phyloP scores from a whole-genome alignment of 108 stramenopile species.

The Cylindrotheca fusiformis region DNA sequence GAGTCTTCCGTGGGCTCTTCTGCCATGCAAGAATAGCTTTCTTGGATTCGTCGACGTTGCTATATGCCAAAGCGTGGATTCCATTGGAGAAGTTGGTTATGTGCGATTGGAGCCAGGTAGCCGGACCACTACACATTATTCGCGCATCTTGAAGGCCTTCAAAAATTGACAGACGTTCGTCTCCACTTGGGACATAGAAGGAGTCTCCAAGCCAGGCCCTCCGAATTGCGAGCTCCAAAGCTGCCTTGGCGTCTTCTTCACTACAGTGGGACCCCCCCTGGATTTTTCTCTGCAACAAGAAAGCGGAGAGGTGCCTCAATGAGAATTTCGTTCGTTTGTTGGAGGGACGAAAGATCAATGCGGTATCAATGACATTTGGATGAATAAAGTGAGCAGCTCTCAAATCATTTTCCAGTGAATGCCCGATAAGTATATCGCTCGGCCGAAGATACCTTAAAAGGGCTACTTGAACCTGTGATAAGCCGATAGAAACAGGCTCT shows the following conservation, averaged over 20 bases:
- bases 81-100: conserved; percentile 44
- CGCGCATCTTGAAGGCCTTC: conserved; percentile 5
- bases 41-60: conserved; percentile 41
- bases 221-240: conserved; percentile 67
- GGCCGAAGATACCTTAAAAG: conserved; percentile 55
- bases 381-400: conserved; percentile 75
- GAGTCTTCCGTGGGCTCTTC: conserved; percentile 47
- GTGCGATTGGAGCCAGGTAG: conserved; percentile 61
- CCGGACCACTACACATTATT: conserved; percentile 60
- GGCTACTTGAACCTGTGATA: conserved; percentile 76
- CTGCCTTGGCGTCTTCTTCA: conserved; percentile 71
- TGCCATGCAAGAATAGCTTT: conserved; percentile 75
- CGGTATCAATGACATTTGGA: conserved; percentile 74
- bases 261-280: conserved; percentile 75
- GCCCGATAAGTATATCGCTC: conserved; percentile 84
- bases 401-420: conserved; percentile 92
- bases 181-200: conserved; percentile 49
- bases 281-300: conserved; percentile 59
- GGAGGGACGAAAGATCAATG: conserved; percentile 63
- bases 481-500: conserved; percentile 44
- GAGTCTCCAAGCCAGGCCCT: conserved; percentile 53
- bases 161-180: conserved; percentile 17
- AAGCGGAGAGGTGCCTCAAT: conserved; percentile 52
- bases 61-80: conserved; percentile 62
- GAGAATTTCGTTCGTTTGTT: conserved; percentile 69